Base-by-base conservation (phyloP, 2,329 filamentous ascomycete species). In the Xylaria sp. region DNA sequence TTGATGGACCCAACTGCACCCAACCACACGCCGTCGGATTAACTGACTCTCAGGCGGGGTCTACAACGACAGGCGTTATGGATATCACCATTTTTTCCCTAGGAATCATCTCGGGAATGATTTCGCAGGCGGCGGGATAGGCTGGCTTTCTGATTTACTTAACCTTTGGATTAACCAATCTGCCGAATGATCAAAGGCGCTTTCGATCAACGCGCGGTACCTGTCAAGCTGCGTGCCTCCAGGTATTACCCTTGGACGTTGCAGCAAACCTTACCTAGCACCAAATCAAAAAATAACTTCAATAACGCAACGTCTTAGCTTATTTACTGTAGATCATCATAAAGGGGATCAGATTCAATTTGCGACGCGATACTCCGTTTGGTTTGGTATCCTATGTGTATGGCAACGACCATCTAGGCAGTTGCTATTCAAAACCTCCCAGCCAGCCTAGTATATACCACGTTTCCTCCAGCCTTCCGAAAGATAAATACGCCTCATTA, bases 91-190 rank as follows among this genome's bases (percentile, higher is more conserved):
- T 32, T 25, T 56, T 56, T 55, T 34, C 46, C 23, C 18, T 50
- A 57, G n/a, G 41, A 48, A 28, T 13, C 30, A 65, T 62, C 23
- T 60, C 36, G 39, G 48, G 36, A 28, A 25, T 36, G 10, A 39
- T 41, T 63, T 32, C 25, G 39, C 25, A 43, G 32, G 48, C 60
- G n/a, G 30, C 32, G 34, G 52, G 34, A 4, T 30, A 18, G 36
- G 46, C 39, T 41, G 23, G 39, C 18, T 55, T 30, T 46, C 20
- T 36, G 23, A 56, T 61, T 32, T 52, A 30, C 25, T 41, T 56
- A 15, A 48, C 30, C 48, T 48, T 58, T 28, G 52, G 25, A 63
- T 39, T 36, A 32, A 46, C 45, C 53, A 9, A 66, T 58, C 52
- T 59, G 25, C 13, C 13, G 39, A 34, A 56, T 56, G 34, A 60